A percentile compares a stretch with the other conserved stretches of the same genome.
Evolutionary conservation across 352 stramenopile species (phyloP).

Genomic region (Elongisporangium anandrum): DNA sequence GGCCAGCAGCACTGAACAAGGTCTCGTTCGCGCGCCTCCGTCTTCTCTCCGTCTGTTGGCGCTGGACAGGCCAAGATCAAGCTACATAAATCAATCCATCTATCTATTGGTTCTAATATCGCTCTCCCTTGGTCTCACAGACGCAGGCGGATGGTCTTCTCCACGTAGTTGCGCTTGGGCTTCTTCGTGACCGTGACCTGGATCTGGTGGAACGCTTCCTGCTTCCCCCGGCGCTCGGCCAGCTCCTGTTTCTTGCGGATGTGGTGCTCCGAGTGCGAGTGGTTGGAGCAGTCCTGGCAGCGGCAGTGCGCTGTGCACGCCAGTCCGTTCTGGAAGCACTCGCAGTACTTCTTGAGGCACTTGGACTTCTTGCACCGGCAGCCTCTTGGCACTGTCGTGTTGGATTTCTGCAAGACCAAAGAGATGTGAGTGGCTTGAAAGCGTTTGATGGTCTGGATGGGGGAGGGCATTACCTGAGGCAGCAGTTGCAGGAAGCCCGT

Average conservation of each 20-base stretch:
- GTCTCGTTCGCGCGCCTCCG: no score
- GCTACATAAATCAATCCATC: neutral
- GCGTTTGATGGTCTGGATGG: neutral
- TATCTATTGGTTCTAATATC: neutral
- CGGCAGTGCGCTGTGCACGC: conserved; percentile 92
- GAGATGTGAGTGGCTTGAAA: neutral
- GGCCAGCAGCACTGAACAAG: no score
- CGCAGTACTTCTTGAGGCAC: conserved; percentile 98
- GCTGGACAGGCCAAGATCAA: no score
- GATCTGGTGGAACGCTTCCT: conserved; percentile 48
- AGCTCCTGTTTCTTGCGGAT: conserved; percentile 7
- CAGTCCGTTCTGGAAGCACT: conserved; percentile 95
- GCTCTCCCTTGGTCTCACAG: conserved; percentile 8
- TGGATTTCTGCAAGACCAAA: conserved; percentile 41
- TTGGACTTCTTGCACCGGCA: conserved; percentile 97
- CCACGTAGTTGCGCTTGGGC: conserved; percentile 50
- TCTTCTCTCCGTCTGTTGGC: no score
- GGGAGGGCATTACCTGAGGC: conserved; percentile 31
- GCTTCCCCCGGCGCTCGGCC: neutral
- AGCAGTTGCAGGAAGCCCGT: conserved; percentile 65
- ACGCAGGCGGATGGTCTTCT: conserved; percentile 47
- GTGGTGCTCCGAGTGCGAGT: conserved; percentile 30
- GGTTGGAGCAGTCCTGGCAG: conserved; percentile 95
- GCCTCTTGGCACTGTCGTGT: conserved; percentile 66
- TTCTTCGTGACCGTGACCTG: conserved; percentile 73